Evolutionary conservation across 352 stramenopile species (phyloP).

Genomic region (Globisporangium orthogonon): DNA sequence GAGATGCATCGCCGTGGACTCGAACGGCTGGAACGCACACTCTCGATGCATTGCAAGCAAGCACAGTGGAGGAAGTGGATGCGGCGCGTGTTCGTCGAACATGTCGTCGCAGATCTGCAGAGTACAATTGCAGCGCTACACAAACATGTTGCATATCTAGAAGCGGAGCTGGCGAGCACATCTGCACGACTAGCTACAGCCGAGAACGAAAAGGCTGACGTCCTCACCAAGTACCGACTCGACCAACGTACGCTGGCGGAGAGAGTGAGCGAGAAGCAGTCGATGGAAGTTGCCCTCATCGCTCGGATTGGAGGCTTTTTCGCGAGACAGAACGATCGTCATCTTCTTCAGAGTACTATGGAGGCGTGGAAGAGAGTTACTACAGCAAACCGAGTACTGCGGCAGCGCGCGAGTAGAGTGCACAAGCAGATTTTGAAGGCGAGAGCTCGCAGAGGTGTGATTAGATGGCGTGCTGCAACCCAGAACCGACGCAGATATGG

Average conservation of each 20-base stretch:
- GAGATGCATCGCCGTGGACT: neutral
- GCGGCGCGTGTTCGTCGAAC: neutral
- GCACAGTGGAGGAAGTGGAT: conserved; percentile 6
- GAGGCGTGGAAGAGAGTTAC: conserved; percentile 8
- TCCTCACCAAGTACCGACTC: neutral
- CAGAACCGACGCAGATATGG: neutral
- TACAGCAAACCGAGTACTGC: conserved; percentile 3
- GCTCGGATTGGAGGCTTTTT: conserved; percentile 29
- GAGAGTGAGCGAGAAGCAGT: conserved; percentile 4
- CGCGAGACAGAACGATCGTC: conserved; percentile 24
- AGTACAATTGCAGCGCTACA: neutral
- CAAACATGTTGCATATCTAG: neutral
- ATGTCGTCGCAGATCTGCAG: conserved; percentile 1
- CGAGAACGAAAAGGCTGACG: conserved; percentile 1
- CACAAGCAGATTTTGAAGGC: neutral
- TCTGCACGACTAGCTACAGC: neutral
- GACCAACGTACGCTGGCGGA: neutral
- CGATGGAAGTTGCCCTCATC: conserved; percentile 16
- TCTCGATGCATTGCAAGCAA: neutral
- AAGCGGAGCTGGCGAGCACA: neutral
- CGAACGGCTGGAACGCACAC: neutral
- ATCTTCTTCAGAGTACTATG: conserved; percentile 10
- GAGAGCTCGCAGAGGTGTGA: conserved; percentile 1
- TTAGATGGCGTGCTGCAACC: conserved; percentile 2
- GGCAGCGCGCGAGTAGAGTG: conserved; percentile 2